Conservation (phyloP, 352 stramenopile species). For the Phytophthora quininea region DNA sequence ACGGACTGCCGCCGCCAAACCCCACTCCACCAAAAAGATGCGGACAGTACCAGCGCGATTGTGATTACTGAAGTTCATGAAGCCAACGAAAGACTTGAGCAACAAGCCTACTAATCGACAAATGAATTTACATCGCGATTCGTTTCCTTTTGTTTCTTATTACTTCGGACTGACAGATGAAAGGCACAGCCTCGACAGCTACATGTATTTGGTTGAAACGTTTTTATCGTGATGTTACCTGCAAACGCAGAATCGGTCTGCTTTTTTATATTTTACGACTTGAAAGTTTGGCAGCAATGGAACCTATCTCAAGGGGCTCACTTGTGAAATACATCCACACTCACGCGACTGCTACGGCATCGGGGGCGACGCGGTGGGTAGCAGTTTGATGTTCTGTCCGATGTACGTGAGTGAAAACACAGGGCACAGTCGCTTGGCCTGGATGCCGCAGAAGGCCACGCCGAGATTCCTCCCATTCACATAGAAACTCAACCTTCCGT, state of each 20-base stretch:
- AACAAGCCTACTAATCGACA: too few species aligned
- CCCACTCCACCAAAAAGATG: too few species aligned
- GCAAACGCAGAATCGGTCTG: background rate
- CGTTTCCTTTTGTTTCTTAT: too few species aligned
- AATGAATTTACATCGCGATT: too few species aligned
- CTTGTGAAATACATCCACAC: slow-evolving; percentile 17
- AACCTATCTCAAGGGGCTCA: slow-evolving; percentile 4
- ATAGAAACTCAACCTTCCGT: slow-evolving; percentile 77
- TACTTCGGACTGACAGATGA: too few species aligned
- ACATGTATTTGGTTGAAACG: background rate
- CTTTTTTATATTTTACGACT: background rate
- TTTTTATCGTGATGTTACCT: slow-evolving; percentile 4
- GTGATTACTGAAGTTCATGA: too few species aligned
- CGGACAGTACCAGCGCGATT: too few species aligned
- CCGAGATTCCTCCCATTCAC: slow-evolving; percentile 79
- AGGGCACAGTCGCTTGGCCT: slow-evolving; percentile 61
- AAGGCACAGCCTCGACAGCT: background rate
- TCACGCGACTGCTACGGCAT: slow-evolving; percentile 36
- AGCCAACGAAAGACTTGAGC: too few species aligned
- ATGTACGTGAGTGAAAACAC: slow-evolving; percentile 76
- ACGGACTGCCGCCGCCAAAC: too few species aligned
- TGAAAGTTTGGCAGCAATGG: background rate
- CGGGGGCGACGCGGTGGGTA: slow-evolving; percentile 59
- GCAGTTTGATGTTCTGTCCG: slow-evolving; percentile 69
- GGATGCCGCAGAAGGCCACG: slow-evolving; percentile 70